Evolutionary conservation across 768 basidiomycete species (phyloP).

Genomic region (Suillus subalutaceus): DNA sequence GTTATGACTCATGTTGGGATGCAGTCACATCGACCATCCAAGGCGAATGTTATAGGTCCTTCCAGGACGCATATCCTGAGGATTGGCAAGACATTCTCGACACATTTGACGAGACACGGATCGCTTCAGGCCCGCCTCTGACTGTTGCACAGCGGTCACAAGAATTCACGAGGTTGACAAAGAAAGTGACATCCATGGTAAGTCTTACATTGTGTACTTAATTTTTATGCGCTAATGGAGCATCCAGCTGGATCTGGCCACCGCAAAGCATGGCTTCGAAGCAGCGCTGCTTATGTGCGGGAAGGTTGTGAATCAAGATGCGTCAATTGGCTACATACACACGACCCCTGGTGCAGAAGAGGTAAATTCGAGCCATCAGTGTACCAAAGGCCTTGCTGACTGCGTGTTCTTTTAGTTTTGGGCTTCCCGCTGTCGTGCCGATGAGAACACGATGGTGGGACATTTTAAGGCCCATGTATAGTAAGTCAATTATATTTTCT

Average conservation of each 20-base stretch:
- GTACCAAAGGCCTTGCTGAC: background rate
- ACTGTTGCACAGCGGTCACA: slow-evolving; percentile 1
- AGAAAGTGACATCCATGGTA: background rate
- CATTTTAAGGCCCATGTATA: background rate
- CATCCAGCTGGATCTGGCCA: slow-evolving; percentile 8
- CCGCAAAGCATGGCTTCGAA: slow-evolving; percentile 15
- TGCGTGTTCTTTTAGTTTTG: background rate
- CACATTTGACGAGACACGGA: background rate
- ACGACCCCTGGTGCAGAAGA: background rate
- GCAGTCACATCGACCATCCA: background rate
- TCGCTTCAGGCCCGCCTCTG: background rate
- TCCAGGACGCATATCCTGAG: background rate
- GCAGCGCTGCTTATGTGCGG: slow-evolving; percentile 15
- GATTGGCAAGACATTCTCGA: background rate
- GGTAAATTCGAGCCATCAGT: background rate
- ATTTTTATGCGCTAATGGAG: background rate
- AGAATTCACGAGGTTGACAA: background rate
- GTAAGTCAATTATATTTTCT: background rate
- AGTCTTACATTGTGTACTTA: background rate
- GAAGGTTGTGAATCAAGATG: slow-evolving; percentile 15
- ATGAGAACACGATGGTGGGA: background rate
- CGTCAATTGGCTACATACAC: slow-evolving; percentile 4
- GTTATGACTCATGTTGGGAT: background rate
- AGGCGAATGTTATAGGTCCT: background rate
- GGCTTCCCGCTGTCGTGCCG: background rate